Evolutionary conservation across 495 filamentous ascomycete genomes (phyloP).

Genomic region (Penicillium coffeae): DNA sequence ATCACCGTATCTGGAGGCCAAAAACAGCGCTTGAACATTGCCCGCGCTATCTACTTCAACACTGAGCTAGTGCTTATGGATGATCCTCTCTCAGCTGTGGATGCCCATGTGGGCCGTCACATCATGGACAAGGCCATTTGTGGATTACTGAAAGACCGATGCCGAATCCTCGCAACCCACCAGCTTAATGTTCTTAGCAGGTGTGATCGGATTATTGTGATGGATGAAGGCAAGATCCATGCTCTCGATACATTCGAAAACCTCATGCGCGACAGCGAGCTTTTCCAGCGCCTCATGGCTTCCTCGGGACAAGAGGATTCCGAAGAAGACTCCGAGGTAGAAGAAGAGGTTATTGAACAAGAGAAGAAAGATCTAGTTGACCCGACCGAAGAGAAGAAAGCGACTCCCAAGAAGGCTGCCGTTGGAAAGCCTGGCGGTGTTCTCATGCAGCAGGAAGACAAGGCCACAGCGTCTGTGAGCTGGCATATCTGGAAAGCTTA

Average conservation of each 20-base stretch:
- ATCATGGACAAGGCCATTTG: slow-evolving; percentile 96
- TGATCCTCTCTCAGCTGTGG: slow-evolving; percentile 77
- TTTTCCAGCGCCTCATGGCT: slow-evolving; percentile 78
- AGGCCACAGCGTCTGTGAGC: slow-evolving; percentile 73
- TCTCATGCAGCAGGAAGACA: slow-evolving; percentile 90
- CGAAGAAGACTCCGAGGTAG: slow-evolving; percentile 39
- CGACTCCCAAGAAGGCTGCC: slow-evolving; percentile 51
- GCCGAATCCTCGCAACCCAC: slow-evolving; percentile 87
- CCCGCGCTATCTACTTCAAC: slow-evolving; percentile 80
- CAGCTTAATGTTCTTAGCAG: slow-evolving; percentile 88
- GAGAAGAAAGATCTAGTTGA: slow-evolving; percentile 21
- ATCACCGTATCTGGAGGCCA: slow-evolving; percentile 66
- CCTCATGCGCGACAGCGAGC: slow-evolving; percentile 68
- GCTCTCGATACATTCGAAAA: slow-evolving; percentile 86
- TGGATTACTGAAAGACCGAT: slow-evolving; percentile 83
- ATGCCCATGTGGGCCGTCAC: slow-evolving; percentile 85
- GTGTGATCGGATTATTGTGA: slow-evolving; percentile 86
- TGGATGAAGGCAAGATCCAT: slow-evolving; percentile 78
- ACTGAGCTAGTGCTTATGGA: slow-evolving; percentile 81
- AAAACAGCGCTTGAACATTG: slow-evolving; percentile 69
- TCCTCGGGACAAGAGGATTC: slow-evolving; percentile 73
- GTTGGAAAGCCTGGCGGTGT: slow-evolving; percentile 50
- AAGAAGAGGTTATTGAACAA: slow-evolving; percentile 44
- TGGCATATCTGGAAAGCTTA: slow-evolving; percentile 84
- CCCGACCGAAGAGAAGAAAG: slow-evolving; percentile 37